These are phyloP conservation scores for Spiraea crenata DNA, from an alignment of 331 rosid genomes.

Conservation along the genomic window DNA sequence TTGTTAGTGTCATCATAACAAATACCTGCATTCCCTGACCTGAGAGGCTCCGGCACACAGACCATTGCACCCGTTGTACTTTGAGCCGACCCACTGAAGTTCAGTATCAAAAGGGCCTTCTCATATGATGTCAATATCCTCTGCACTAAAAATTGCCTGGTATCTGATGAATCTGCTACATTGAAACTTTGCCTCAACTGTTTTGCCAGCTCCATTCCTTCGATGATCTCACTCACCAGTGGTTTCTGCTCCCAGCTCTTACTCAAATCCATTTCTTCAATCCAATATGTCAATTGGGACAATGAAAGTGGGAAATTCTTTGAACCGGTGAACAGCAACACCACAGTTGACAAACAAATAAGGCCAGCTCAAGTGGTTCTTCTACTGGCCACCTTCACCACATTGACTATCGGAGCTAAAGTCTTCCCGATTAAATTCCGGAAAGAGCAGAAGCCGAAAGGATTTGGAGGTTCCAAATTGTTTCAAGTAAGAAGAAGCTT, in stretches of 20 bases:
- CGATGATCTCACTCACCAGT: slow-evolving; percentile 52
- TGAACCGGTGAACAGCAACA: no score
- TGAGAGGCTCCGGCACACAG: slow-evolving; percentile 46
- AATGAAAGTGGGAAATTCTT: no score
- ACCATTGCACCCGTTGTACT: slow-evolving; percentile 18
- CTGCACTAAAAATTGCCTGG: slow-evolving; percentile 43
- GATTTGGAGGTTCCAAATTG: slow-evolving; percentile 21
- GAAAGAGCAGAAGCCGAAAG: slow-evolving; percentile 25
- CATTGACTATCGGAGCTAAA: slow-evolving; percentile 27
- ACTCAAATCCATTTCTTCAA: slow-evolving; percentile 47
- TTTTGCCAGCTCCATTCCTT: slow-evolving; percentile 68
- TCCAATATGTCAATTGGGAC: slow-evolving; percentile 4
- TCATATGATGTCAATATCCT: slow-evolving; percentile 61
- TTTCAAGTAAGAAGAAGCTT: slow-evolving; percentile 30
- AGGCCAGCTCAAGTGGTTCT: no score
- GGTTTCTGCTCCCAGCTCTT: slow-evolving; percentile 57
- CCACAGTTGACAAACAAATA: no score
- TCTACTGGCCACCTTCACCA: not conserved
- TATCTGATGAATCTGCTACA: slow-evolving; percentile 36
- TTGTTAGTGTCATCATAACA: slow-evolving; percentile 48
- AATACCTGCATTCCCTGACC: slow-evolving; percentile 54
- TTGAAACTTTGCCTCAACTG: slow-evolving; percentile 48
- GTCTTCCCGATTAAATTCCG: slow-evolving; percentile 18
- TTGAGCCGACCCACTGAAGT: slow-evolving; percentile 35
- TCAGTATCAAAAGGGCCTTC: slow-evolving; percentile 59